phyloP scores from a whole-genome alignment of 23 red algal species.

The Chondrus crispus region DNA sequence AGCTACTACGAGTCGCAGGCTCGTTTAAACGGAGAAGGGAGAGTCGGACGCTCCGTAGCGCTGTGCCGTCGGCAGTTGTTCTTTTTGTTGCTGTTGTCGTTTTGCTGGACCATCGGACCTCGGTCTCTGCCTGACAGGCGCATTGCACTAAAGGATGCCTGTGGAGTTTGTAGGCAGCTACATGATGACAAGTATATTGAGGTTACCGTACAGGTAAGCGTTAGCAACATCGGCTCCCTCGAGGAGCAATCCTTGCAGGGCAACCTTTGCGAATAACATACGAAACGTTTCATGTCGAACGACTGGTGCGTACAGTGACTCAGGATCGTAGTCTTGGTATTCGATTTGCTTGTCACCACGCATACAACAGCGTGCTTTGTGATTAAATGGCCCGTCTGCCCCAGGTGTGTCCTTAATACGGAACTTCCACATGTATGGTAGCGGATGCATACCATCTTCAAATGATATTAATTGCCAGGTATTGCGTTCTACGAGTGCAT shows the following conservation, averaged over 20 bases:
- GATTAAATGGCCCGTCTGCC: not conserved
- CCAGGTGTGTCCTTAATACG: not conserved
- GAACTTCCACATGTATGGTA: constrained; percentile 8
- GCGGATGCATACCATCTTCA: not conserved
- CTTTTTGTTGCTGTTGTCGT: too few relatives aligned
- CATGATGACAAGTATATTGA: not conserved
- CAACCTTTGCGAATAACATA: constrained; percentile 1
- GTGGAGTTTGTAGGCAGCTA: not conserved
- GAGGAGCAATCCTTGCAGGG: not conserved
- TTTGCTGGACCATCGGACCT: too few relatives aligned
- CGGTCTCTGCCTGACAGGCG: too few relatives aligned
- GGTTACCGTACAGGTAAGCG: not conserved
- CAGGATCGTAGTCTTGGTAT: constrained; percentile 10
- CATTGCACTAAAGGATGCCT: too few relatives aligned
- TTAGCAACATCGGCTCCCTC: not conserved
- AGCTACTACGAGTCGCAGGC: too few relatives aligned
- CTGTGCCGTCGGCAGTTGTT: too few relatives aligned
- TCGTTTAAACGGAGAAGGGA: too few relatives aligned
- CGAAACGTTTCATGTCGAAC: not conserved
- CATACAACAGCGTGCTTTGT: not conserved
- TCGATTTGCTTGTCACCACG: not conserved
- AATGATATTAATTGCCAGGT: not conserved
- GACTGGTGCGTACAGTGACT: not conserved
- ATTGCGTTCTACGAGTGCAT: not conserved
- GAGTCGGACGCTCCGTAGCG: too few relatives aligned